phyloP scores from a whole-genome alignment of 75 land plant species.

The Pseudotsuga menziesii region DNA sequence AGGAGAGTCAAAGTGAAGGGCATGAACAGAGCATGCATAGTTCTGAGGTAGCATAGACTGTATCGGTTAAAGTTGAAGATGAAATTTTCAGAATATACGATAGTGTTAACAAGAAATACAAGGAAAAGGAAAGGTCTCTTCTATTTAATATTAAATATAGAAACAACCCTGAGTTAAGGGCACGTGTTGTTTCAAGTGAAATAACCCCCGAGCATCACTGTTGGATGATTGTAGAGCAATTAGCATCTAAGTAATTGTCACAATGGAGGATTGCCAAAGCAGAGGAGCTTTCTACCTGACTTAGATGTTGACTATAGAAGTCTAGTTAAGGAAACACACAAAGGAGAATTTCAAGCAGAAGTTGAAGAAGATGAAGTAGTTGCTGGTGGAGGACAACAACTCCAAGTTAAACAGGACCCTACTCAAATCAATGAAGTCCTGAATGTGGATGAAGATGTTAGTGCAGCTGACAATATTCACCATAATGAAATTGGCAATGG shows the following conservation, averaged over 20 bases:
- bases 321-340: constrained; percentile 94
- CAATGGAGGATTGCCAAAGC: constrained; percentile 98
- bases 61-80: constrained; percentile 74
- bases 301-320: constrained; percentile 63
- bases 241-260: constrained; percentile 96
- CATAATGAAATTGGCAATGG: neutral
- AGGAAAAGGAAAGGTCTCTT: constrained; percentile 93
- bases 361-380: constrained; percentile 50
- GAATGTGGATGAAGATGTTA: neutral
- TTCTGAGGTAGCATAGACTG: constrained; percentile 23
- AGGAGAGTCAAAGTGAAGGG: constrained; percentile 13
- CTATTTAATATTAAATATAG: constrained; percentile 91
- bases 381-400: constrained; percentile 27
- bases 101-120: constrained; percentile 95
- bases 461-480: neutral
- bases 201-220: constrained; percentile 78
- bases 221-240: constrained; percentile 89
- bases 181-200: constrained; percentile 79
- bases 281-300: constrained; percentile 85
- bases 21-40: constrained; percentile 15
- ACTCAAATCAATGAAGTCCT: neutral
- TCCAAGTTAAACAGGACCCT: constrained; percentile 1
- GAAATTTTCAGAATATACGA: constrained; percentile 76
- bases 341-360: constrained; percentile 88
- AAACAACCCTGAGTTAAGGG: constrained; percentile 90